Conservation (phyloP, 495 filamentous ascomycete species). For the Lineolata rhizophorae region DNA sequence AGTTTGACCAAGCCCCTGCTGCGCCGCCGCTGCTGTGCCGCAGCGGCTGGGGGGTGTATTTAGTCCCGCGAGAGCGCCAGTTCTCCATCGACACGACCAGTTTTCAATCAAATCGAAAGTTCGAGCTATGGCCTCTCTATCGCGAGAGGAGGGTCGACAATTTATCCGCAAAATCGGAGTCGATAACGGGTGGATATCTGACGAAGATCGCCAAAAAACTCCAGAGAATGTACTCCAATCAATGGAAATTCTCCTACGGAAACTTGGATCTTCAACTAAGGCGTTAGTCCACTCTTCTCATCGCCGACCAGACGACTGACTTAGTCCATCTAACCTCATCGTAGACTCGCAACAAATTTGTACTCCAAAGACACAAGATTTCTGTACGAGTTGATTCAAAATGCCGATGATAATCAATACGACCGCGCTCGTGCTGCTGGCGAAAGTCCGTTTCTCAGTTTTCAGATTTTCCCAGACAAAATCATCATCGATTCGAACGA, state of each 20-base stretch:
- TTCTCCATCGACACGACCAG: no score
- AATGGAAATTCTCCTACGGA: neutral
- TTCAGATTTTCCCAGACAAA: constrained; percentile 8
- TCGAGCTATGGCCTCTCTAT: no score
- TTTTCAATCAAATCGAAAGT: no score
- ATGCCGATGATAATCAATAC: constrained; percentile 24
- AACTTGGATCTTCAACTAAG: no score
- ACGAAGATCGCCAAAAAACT: neutral
- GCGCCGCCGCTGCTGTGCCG: no score
- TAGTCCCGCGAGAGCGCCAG: no score
- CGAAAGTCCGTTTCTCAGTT: constrained; percentile 9
- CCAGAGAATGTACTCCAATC: neutral
- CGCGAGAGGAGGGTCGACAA: no score
- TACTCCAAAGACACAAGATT: constrained; percentile 19
- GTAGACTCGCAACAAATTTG: constrained; percentile 15
- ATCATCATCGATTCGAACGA: constrained; percentile 23
- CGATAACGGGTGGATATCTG: neutral
- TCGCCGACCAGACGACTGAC: neutral
- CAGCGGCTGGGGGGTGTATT: no score
- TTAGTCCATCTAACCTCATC: neutral
- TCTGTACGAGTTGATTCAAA: constrained; percentile 24
- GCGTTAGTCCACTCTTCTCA: neutral
- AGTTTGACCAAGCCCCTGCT: no score
- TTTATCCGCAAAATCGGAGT: neutral
- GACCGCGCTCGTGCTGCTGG: constrained; percentile 1